A percentile compares a stretch with the other conserved stretches of the same genome.
Conservation (phyloP, 1,284 basidiomycete genomes). For the Sanghuangporus sanghuang region DNA sequence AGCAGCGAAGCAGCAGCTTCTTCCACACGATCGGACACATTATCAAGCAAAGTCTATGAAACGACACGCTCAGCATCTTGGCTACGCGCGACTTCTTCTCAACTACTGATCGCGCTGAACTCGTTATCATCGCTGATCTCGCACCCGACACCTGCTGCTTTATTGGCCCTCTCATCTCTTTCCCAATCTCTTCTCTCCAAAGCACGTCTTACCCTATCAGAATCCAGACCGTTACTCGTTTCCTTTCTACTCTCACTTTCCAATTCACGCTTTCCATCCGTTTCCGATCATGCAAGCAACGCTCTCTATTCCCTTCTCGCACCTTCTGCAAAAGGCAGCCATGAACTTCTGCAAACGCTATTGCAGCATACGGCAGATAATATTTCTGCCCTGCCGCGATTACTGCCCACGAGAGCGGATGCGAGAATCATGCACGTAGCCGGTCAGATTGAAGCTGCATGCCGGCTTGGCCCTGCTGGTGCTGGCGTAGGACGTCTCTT, state of each 20-base stretch:
- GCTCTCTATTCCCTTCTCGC: conserved; percentile 45
- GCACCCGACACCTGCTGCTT: conserved; percentile 62
- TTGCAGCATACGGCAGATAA: conserved; percentile 55
- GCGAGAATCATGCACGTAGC: conserved; percentile 64
- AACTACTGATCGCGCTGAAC: conserved; percentile 64
- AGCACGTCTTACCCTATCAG: conserved; percentile 58
- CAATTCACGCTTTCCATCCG: conserved; percentile 46
- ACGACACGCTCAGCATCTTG: conserved; percentile 52
- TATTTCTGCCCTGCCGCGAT: conserved; percentile 69
- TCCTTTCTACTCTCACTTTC: conserved; percentile 65
- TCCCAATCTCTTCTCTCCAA: conserved; percentile 47
- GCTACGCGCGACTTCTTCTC: conserved; percentile 60
- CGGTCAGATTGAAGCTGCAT: conserved; percentile 65
- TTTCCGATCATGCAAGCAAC: conserved; percentile 44
- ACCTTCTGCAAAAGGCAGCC: conserved; percentile 34
- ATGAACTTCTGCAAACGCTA: conserved; percentile 46
- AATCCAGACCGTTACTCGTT: conserved; percentile 59
- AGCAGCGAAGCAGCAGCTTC: conserved; percentile 20
- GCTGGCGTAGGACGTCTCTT: conserved; percentile 62
- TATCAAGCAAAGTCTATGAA: conserved; percentile 30
- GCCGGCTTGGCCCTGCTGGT: conserved; percentile 37
- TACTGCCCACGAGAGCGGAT: conserved; percentile 67
- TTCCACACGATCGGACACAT: not conserved
- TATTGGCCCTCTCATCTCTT: conserved; percentile 51
- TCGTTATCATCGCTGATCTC: conserved; percentile 52